phyloP scores from a whole-genome alignment of 306 rosid species.

The Senna tora region DNA sequence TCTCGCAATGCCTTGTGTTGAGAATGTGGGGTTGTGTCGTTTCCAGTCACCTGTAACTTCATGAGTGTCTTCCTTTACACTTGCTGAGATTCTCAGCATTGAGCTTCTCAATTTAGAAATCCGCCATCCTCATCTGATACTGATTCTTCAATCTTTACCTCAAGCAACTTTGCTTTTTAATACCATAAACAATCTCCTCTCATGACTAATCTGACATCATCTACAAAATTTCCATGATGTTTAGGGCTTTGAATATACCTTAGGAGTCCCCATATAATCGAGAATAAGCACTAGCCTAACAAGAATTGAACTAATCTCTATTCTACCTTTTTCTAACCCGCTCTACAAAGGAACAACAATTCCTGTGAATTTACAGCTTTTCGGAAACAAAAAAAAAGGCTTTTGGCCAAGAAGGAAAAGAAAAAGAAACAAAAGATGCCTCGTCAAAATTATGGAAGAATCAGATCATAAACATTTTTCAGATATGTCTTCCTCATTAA shows the following conservation, averaged over 20 bases:
- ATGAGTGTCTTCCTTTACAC: too few relatives aligned
- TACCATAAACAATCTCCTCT: too few relatives aligned
- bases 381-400: background rate
- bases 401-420: too few relatives aligned
- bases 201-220: conserved; percentile 3
- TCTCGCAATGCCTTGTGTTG: too few relatives aligned
- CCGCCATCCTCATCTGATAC: too few relatives aligned
- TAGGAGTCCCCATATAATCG: background rate
- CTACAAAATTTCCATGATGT: conserved; percentile 23
- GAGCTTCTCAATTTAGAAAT: too few relatives aligned
- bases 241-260: background rate
- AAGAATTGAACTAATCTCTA: conserved; percentile 4
- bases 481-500: conserved; percentile 6
- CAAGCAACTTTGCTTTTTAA: too few relatives aligned
- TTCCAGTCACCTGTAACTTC: too few relatives aligned
- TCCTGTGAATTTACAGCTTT: background rate
- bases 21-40: too few relatives aligned
- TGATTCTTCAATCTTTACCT: too few relatives aligned
- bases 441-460: conserved; percentile 4
- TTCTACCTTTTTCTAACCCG: background rate
- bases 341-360: conserved; percentile 1
- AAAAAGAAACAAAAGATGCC: conserved; percentile 6
- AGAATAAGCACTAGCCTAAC: background rate
- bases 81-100: too few relatives aligned
- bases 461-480: background rate